A percentile compares a stretch with the other conserved stretches of the same genome.
phyloP scores from a whole-genome alignment of 2,329 filamentous ascomycete genomes.

The Paecilomyces dactylethromorphus region DNA sequence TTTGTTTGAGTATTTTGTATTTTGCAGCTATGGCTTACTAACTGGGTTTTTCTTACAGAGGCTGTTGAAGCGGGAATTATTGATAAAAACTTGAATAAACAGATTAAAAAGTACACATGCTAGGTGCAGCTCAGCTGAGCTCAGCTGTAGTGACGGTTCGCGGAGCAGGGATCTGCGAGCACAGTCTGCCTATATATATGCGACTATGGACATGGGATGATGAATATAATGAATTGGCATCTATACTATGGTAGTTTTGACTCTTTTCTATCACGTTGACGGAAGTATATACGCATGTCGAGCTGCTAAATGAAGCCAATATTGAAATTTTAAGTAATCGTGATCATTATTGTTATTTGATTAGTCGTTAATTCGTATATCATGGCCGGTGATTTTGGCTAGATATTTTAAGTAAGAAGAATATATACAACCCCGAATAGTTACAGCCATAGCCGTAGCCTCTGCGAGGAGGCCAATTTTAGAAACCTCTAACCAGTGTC shows the following conservation, averaged over 20 bases:
- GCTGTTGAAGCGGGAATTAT: background rate
- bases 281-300: background rate
- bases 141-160: background rate
- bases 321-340: background rate
- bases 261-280: background rate
- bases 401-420: background rate
- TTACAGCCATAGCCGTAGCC: background rate
- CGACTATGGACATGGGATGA: background rate
- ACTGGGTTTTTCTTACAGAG: background rate
- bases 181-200: background rate
- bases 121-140: background rate
- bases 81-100: background rate
- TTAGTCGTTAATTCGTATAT: background rate
- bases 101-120: background rate
- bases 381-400: background rate
- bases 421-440: background rate
- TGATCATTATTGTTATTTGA: background rate
- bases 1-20: background rate
- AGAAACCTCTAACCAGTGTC: background rate
- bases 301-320: background rate
- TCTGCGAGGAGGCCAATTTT: background rate
- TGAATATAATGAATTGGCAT: background rate
- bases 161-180: background rate
- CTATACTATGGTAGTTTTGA: background rate
- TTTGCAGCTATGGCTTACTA: background rate